Conservation (phyloP, 192 early-diverging fungal genomes). For the Mortierella claussenii region DNA sequence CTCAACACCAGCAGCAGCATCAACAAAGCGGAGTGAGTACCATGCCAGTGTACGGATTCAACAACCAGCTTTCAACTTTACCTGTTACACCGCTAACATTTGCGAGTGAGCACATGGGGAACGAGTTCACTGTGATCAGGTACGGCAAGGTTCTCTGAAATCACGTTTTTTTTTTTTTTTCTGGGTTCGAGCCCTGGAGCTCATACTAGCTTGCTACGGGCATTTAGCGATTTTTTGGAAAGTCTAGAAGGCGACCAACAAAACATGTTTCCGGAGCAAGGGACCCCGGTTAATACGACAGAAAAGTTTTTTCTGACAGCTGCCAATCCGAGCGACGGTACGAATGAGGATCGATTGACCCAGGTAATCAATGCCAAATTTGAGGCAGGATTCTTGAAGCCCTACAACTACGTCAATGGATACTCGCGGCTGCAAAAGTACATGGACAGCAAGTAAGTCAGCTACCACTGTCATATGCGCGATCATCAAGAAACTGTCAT, state of each 20-base stretch:
- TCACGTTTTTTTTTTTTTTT: not conserved
- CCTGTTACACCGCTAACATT: conserved; percentile 71
- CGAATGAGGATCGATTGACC: conserved; percentile 86
- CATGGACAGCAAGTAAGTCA: conserved; percentile 83
- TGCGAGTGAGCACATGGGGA: conserved; percentile 80
- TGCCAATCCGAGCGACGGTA: conserved; percentile 90
- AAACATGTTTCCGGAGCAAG: conserved; percentile 30
- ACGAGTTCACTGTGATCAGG: conserved; percentile 84
- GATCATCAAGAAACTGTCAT: not conserved
- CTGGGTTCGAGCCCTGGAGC: not conserved
- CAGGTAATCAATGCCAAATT: conserved; percentile 96
- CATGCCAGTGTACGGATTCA: conserved; percentile 29
- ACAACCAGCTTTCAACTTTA: conserved; percentile 24
- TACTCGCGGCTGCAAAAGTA: conserved; percentile 90
- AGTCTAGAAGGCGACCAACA: conserved; percentile 51
- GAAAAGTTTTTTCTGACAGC: conserved; percentile 93
- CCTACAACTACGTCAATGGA: conserved; percentile 94
- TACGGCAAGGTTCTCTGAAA: not conserved
- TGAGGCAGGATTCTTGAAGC: conserved; percentile 93
- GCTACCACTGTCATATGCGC: not conserved
- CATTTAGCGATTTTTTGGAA: conserved; percentile 69
- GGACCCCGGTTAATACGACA: conserved; percentile 63
- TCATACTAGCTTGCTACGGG: no score
- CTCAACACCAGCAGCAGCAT: conserved; percentile 16
- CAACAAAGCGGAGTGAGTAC: conserved; percentile 8